phyloP scores from a whole-genome alignment of 2,329 filamentous ascomycete genomes.

The Anisogramma anomala region DNA sequence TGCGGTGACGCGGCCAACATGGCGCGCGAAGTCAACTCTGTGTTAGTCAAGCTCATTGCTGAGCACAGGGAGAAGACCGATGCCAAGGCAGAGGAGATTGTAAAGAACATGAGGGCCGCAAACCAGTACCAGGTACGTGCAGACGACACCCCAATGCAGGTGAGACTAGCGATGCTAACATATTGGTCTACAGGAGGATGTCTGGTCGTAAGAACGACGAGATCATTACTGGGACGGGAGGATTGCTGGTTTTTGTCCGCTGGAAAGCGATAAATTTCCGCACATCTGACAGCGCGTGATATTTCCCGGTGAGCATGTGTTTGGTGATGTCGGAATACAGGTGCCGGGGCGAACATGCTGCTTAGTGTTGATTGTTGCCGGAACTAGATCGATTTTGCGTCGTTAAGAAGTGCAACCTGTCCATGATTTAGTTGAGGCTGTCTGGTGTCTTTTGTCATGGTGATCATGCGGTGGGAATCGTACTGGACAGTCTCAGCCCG shows the following conservation, averaged over 20 bases:
- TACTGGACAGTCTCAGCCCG: too few relatives aligned
- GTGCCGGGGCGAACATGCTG: too few relatives aligned
- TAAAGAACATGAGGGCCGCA: conserved; percentile 89
- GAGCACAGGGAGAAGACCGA: conserved; percentile 72
- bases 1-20: conserved; percentile 97
- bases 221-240: neutral
- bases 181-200: conserved; percentile 47
- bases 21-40: conserved; percentile 83
- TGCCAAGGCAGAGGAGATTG: conserved; percentile 85
- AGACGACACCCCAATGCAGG: neutral
- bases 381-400: too few relatives aligned
- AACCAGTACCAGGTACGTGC: conserved; percentile 84
- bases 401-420: too few relatives aligned
- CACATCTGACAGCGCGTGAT: too few relatives aligned
- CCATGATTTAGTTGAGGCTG: too few relatives aligned
- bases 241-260: conserved; percentile 2
- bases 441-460: too few relatives aligned
- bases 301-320: too few relatives aligned
- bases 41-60: conserved; percentile 77
- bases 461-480: too few relatives aligned
- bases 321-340: too few relatives aligned
- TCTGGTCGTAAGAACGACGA: conserved; percentile 47
- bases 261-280: conserved; percentile 11
- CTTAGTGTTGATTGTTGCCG: too few relatives aligned
- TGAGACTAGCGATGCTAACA: conserved; percentile 21